A percentile compares a stretch with the other conserved stretches of the same genome.
Conservation (phyloP, 306 rosid genomes). For the Cucurbita moschata region DNA sequence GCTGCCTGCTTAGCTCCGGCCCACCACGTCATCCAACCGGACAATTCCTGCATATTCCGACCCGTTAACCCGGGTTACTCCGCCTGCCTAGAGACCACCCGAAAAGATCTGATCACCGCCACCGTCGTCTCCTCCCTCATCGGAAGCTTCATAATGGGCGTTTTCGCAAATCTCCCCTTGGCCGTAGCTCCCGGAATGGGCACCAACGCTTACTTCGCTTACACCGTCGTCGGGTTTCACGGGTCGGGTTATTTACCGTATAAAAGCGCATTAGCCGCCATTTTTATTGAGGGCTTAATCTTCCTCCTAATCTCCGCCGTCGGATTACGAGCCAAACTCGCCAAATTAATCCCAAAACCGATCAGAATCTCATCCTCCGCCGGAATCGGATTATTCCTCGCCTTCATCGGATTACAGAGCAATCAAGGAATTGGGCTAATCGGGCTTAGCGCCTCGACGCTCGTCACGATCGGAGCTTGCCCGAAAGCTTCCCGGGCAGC, state of each 20-base stretch:
- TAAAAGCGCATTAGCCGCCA: conserved; percentile 66
- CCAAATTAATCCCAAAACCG: conserved; percentile 69
- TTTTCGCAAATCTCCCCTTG: conserved; percentile 71
- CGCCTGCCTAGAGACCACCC: conserved; percentile 41
- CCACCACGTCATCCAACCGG: conserved; percentile 36
- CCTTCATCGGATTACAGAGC: conserved; percentile 81
- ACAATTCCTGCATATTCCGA: conserved; percentile 40
- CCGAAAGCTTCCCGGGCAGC: conserved; percentile 36
- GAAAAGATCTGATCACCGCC: conserved; percentile 76
- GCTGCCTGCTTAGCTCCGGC: conserved; percentile 26
- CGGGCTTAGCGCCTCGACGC: conserved; percentile 59
- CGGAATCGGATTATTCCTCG: conserved; percentile 81
- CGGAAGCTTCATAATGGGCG: conserved; percentile 81
- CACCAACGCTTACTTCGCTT: conserved; percentile 83
- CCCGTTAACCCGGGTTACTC: conserved; percentile 82
- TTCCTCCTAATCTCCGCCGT: conserved; percentile 18
- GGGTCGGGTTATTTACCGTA: conserved; percentile 75
- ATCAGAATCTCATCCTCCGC: conserved; percentile 86
- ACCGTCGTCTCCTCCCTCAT: conserved; percentile 69
- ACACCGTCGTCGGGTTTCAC: conserved; percentile 87
- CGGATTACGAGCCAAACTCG: conserved; percentile 67
- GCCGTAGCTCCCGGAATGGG: conserved; percentile 97
- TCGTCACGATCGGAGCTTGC: conserved; percentile 62
- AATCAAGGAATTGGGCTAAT: conserved; percentile 74
- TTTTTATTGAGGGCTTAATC: conserved; percentile 66